Evolutionary conservation across 2,329 filamentous ascomycete genomes (phyloP).

Genomic region (Penicillium griseofulvum): DNA sequence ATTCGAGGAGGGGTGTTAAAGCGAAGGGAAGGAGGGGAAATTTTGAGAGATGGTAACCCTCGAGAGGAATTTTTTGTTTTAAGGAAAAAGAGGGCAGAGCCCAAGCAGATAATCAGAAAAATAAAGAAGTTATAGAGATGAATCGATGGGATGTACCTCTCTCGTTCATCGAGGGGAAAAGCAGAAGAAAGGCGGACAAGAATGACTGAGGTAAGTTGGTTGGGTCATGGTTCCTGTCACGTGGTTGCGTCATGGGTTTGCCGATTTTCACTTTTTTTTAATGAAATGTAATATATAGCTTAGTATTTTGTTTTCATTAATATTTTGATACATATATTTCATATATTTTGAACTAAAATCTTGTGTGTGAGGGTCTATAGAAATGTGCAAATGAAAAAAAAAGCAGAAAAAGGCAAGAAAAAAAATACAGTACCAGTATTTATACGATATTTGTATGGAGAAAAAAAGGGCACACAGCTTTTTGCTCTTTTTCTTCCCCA

Average conservation of each 20-base stretch:
- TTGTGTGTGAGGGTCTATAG: background rate
- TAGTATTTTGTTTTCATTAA: background rate
- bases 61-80: background rate
- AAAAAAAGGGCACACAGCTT: constrained; percentile 15
- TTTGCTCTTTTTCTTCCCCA: constrained; percentile 17
- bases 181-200: constrained; percentile 24
- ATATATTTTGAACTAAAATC: background rate
- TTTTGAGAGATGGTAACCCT: constrained; percentile 15
- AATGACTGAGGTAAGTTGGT: constrained; percentile 13
- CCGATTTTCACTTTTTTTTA: constrained; percentile 13
- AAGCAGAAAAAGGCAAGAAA: background rate
- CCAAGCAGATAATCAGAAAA: background rate
- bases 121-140: constrained; percentile 12
- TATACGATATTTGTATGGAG: constrained; percentile 3
- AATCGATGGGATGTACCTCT: constrained; percentile 23
- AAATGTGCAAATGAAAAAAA: background rate
- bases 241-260: constrained; percentile 38
- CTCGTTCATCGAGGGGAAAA: constrained; percentile 25
- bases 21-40: constrained; percentile 24
- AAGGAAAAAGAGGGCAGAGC: background rate
- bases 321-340: no score
- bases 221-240: constrained; percentile 33
- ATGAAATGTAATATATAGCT: background rate
- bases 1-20: constrained; percentile 24
- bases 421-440: constrained; percentile 6